Evolutionary conservation across 2,329 filamentous ascomycete genomes (phyloP), one percentile per base, ranked within the genome.

Genomic region (Arachnomyces sp.): DNA sequence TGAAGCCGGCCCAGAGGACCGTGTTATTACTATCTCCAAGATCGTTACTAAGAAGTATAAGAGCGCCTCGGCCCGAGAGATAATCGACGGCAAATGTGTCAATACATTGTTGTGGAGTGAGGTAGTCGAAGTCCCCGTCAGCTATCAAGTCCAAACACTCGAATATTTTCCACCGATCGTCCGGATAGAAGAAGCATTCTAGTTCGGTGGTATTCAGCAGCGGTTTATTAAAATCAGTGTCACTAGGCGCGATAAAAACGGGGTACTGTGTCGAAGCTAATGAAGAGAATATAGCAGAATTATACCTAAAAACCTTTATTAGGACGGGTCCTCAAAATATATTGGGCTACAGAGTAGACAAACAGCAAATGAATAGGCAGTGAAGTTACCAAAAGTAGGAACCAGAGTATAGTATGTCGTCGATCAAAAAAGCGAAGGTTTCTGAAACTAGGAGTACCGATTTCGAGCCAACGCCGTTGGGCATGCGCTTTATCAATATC

Each of bases 91-190:
- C 13, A 16, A 30, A 31, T 14, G 28, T 38, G 6, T 38, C 28
- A 13, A 38, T 38, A 13, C 36, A 38, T 31, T 38, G 28, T 7
- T 31, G 9, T 18, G 25, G 25, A 11, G 36, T 31, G 28, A 38
- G 36, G 4, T 7, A 16, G 11, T 38, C 36, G 25, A 38, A 7
- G 11, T 29, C 18, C 13, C n/a, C 31, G 13, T 28, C 9, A 33
- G 35, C 7, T n/a, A 37, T 34, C n/a, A n/a, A n/a, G n/a, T n/a
- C n/a, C n/a, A n/a, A n/a, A n/a, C n/a, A n/a, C n/a, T n/a, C n/a
- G n/a, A n/a, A n/a, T n/a, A n/a, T n/a, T n/a, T n/a, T n/a, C n/a
- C n/a, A n/a, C n/a, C n/a, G n/a, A n/a, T n/a, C n/a, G n/a, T n/a
- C n/a, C n/a, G n/a, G n/a, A n/a, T n/a, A n/a, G n/a, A n/a, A n/a